Base-by-base conservation (phyloP, 75 land plant genomes). In the Azolla pinnata region DNA sequence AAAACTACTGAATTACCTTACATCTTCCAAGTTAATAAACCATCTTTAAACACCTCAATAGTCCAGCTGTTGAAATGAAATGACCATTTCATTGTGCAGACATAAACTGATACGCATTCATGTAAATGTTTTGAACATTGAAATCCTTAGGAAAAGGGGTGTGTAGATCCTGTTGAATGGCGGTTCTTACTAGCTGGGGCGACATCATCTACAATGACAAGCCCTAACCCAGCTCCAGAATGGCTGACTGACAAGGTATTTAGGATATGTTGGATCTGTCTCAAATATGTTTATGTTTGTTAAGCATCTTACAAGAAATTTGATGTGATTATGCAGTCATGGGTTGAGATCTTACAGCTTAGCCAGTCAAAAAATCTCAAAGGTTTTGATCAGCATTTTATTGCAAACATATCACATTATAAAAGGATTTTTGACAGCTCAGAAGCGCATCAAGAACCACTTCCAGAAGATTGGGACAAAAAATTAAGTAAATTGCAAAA, bases 211-310 rank as follows among this genome's bases (percentile, higher is more conserved):
- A 23, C 44, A 8, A 49, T 51, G 29, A 47, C 45, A 0, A 19
- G 28, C 29, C 63, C 62, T 4, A 72, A 72, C 44, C 75, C 75
- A 14, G 62, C 69, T n/a, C 69, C 75, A 20, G 50, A 47, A 31
- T 72, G 75, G 75, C 19, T 72, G 4, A 72, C 55, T 59, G 75
- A 65, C 29, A 72, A 72, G 69, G 75, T 56, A 26, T 55, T 14
- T 27, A 9, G 17, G 7, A 8, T 29, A 51, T 67, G 33, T 34
- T 17, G 27, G 8, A n/a, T 27, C 67, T 65, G 20, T 25, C 9
- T 19, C 12, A 38, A 38, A 7, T 38, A 38, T 38, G 42, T 7
- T 7, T 51, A 5, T 5, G n/a, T 51, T 24, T 51, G 7, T 51
- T n/a, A n/a, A 8, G 16, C 54, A 51, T 12, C 19, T 47, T 20